These are phyloP conservation scores for Candida tropicalis DNA, from an alignment of 1,139 yeast species.

Conservation along the genomic window DNA sequence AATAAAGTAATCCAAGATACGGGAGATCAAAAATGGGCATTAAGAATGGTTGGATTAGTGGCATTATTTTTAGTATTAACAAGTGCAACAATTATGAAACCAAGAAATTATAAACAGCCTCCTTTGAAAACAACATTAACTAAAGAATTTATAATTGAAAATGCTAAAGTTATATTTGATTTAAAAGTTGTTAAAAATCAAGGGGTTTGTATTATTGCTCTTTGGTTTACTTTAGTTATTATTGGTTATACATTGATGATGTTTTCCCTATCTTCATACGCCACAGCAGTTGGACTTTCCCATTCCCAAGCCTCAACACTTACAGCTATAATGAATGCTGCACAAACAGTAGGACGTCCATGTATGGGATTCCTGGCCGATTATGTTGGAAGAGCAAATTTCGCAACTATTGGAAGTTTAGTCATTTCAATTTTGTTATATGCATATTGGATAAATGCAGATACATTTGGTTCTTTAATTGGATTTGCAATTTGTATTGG, in stretches of 20 bases:
- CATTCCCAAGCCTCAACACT: slow-evolving; percentile 57
- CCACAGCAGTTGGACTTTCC: slow-evolving; percentile 59
- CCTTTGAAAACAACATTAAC: slow-evolving; percentile 26
- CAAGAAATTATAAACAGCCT: slow-evolving; percentile 41
- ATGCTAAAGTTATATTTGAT: slow-evolving; percentile 30
- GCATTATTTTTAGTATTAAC: slow-evolving; percentile 43
- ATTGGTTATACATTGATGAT: slow-evolving; percentile 62
- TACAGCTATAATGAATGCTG: slow-evolving; percentile 64
- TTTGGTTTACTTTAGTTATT: slow-evolving; percentile 60
- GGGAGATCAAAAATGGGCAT: slow-evolving; percentile 67
- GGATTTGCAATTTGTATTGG: slow-evolving; percentile 60
- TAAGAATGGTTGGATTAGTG: slow-evolving; percentile 59
- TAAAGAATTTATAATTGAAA: slow-evolving; percentile 22
- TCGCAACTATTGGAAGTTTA: slow-evolving; percentile 37
- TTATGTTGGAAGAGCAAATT: slow-evolving; percentile 57
- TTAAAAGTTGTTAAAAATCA: slow-evolving; percentile 31
- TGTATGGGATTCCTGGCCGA: slow-evolving; percentile 61
- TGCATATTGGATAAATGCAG: slow-evolving; percentile 60
- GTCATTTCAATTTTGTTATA: slow-evolving; percentile 38
- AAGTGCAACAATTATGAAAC: slow-evolving; percentile 42
- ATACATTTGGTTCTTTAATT: slow-evolving; percentile 49
- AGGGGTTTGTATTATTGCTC: slow-evolving; percentile 45
- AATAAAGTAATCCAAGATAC: slow-evolving; percentile 49
- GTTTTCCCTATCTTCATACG: slow-evolving; percentile 64
- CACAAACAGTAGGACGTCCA: slow-evolving; percentile 71